These are phyloP conservation scores for Eremochloa ophiuroides DNA, from an alignment of 176 grass and related monocot species.

Conservation along the genomic window DNA sequence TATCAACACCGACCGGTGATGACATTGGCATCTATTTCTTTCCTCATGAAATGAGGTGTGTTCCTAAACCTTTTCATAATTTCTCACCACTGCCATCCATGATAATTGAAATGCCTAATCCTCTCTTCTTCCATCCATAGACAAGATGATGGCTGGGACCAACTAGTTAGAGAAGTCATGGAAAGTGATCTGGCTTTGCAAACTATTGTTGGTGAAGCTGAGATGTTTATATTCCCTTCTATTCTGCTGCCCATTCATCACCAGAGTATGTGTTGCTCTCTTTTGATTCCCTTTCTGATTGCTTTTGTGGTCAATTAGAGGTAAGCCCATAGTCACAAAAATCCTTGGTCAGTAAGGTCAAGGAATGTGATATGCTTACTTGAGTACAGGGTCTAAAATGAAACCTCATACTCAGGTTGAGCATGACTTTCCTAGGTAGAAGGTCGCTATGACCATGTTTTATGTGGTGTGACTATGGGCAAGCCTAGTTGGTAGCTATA, in stretches of 20 bases:
- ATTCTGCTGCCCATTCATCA: constrained; percentile 26
- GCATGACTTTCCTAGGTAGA: not conserved
- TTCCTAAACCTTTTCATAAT: not conserved
- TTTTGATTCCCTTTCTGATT: not conserved
- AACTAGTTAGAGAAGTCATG: constrained; percentile 25
- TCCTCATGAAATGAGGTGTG: constrained; percentile 44
- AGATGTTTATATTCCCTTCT: constrained; percentile 51
- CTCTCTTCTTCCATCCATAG: not conserved
- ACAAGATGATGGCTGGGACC: constrained; percentile 26
- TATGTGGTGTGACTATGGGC: too few relatives aligned
- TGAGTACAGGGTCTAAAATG: not conserved
- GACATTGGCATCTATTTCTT: constrained; percentile 74
- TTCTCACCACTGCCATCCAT: not conserved
- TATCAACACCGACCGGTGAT: constrained; percentile 32
- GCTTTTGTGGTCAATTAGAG: not conserved
- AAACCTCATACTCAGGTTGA: not conserved
- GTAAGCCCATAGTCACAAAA: not conserved
- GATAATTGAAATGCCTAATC: not conserved
- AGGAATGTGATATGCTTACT: not conserved
- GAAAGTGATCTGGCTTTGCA: constrained; percentile 25
- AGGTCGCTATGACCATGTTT: too few relatives aligned
- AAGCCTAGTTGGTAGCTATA: too few relatives aligned
- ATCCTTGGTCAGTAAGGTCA: not conserved
- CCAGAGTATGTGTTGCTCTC: constrained; percentile 22
- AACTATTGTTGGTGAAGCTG: constrained; percentile 14